phyloP scores from a whole-genome alignment of 139 green algal species.

The Chlamydomonas asymmetrica region DNA sequence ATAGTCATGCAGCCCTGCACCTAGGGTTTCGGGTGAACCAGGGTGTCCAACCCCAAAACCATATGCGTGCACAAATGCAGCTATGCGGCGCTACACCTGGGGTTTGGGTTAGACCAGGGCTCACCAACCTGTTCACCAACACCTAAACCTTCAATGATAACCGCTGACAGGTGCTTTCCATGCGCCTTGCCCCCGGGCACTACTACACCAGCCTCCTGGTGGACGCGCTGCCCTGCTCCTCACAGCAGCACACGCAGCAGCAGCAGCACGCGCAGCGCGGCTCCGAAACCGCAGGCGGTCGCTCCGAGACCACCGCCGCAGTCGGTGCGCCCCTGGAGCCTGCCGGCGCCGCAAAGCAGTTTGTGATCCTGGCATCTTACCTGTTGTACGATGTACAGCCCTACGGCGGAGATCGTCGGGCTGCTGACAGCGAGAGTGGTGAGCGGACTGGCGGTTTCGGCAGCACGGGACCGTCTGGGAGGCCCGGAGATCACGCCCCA shows the following conservation, averaged over 20 bases:
- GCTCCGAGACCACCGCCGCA: neutral
- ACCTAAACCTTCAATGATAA: neutral
- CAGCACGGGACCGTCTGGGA: neutral
- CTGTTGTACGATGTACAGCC: neutral
- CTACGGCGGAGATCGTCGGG: neutral
- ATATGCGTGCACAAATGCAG: too few species aligned
- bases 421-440: neutral
- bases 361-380: constrained; percentile 31
- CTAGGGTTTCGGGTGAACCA: too few species aligned
- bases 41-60: too few species aligned
- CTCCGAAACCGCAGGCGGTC: neutral
- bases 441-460: neutral
- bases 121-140: neutral
- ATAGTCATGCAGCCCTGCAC: too few species aligned
- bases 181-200: constrained; percentile 20
- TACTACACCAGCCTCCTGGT: constrained; percentile 10
- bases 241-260: neutral
- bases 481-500: neutral
- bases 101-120: neutral
- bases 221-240: constrained; percentile 20
- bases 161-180: neutral
- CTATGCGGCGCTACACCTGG: too few species aligned
- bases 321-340: neutral
- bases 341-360: constrained; percentile 11
- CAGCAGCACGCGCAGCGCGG: neutral